phyloP scores from a whole-genome alignment of 176 grass and related monocot genomes.

The sorghum (Sorghum bicolor) region DNA sequence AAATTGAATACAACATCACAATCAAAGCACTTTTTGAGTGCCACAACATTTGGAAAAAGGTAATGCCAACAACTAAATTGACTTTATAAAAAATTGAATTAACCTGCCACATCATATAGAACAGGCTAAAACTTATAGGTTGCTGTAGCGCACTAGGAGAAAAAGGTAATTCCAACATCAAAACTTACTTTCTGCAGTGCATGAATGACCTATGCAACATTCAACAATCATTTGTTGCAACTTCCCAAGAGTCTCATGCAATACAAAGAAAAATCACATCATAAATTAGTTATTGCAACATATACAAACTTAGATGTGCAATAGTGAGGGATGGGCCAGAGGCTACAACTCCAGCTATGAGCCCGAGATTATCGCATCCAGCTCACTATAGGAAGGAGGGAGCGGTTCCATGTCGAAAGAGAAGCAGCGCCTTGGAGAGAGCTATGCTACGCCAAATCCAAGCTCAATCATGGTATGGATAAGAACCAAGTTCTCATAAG shows the following conservation, averaged over 20 bases:
- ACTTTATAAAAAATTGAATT: background rate
- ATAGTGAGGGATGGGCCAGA: accelerated
- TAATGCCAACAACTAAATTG: background rate
- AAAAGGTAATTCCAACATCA: background rate
- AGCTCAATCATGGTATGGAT: background rate
- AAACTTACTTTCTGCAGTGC: background rate
- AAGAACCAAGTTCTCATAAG: background rate
- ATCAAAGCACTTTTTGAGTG: background rate
- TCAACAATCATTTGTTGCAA: background rate
- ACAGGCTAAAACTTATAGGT: background rate
- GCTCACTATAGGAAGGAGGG: background rate
- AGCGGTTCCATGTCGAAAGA: too few species aligned
- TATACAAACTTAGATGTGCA: background rate
- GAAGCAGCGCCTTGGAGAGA: background rate
- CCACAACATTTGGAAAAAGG: background rate
- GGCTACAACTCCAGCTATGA: background rate
- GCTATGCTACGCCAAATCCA: background rate
- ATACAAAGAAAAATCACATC: background rate
- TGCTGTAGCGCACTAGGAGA: background rate
- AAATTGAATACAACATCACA: background rate
- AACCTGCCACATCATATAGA: background rate
- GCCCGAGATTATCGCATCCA: background rate
- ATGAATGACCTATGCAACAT: background rate
- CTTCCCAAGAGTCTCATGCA: background rate
- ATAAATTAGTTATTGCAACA: background rate